Base-by-base conservation (phyloP, 345 rosid species). In the Sapria himalayana region DNA sequence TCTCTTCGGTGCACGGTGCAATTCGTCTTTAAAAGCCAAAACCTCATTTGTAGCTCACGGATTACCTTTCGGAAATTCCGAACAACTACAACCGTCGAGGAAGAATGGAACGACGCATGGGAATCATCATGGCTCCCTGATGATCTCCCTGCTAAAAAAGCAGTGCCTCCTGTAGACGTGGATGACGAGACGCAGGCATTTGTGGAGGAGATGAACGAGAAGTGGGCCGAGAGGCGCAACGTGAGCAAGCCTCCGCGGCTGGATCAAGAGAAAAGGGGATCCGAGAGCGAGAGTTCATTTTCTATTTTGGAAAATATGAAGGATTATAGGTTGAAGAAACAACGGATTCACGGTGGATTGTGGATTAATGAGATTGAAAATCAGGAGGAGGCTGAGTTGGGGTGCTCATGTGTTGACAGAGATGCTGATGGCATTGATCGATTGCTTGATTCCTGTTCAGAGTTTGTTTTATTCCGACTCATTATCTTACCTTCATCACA, bases 321-420 rank as follows among this genome's bases (percentile, higher is more conserved):
- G 74, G 97, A 86, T 51, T 86, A 81, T 29, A 63, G 92, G 48
- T 56, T 81, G 78, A 86, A 69, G 80, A 89, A 82, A 44, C 98
- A 78, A 66, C 76, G 94, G 55, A 70, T 78, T 33, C 85, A 86
- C 50, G 85, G 85, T 15, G 81, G 85, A 9, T 55, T 81, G 55
- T 86, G 97, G 94, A 46, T 67, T 62, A 81, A 76, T 58, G 95
- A 89, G 72, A 79, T 79, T 38, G 95, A 77, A 54, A 89, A 77
- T 59, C 55, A 63, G 51, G 76, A 89, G 41, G 92, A 89, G 57
- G 73, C 81, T 50, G 76, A 68, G 33, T 37, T 76, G 59, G 77
- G 68, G 11, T 70, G 61, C 52, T 60, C 67, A 1, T 65, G 42
- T 41, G 45, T 43, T 9, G 67, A 61, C 36, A n/a, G n/a, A n/a